Base-by-base conservation (phyloP, 176 grass and related monocot species). In the Metroxylon sagu region DNA sequence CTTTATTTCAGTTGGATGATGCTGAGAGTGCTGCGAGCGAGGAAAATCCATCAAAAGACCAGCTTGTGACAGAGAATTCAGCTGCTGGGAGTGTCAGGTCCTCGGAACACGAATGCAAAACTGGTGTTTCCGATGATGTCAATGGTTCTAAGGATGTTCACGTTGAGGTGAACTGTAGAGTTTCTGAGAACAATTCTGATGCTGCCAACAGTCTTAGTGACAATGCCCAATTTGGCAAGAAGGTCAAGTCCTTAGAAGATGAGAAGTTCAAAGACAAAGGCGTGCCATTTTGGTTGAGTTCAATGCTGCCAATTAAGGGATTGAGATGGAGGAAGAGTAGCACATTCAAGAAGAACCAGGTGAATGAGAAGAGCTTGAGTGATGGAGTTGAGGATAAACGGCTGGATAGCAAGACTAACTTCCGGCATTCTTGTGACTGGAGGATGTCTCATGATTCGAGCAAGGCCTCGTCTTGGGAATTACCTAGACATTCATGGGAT, bases 1-100 rank as follows among this genome's bases (percentile, higher is more conserved):
- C 85, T 49, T 76, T 93, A 64, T 99, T 99, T 74, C 84, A 99
- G 73, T 70, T 89, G 27, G 94, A 99, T 62, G 93, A 97, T 73
- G 80, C 64, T 29, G 16, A 23, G 25, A 15, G 53, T 53, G 61
- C 25, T 71, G 53, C 5, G 19, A 19, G 49, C 15, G 54, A 18
- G 15, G 19, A 25, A 52, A 6, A 18, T 25, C 25, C 19, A 63
- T 25, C 5, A 16, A 15, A 7, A 54, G 28, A 55, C 4, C 27
- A 25, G 7, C 28, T 12, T 7, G 18, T 12, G 49, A 3, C 18
- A 48, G 29, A 31, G 19, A 63, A 28, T 28, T 48, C 70, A 52
- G 54, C 10, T 43, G 35, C 10, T 43, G 35, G 35, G 8, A 43
- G 10, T 43, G 2, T 43, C 35, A 12, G 35, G 1, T 43, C 35